phyloP scores from a whole-genome alignment of 2,329 filamentous ascomycete species.

The Epichloe hybrida region DNA sequence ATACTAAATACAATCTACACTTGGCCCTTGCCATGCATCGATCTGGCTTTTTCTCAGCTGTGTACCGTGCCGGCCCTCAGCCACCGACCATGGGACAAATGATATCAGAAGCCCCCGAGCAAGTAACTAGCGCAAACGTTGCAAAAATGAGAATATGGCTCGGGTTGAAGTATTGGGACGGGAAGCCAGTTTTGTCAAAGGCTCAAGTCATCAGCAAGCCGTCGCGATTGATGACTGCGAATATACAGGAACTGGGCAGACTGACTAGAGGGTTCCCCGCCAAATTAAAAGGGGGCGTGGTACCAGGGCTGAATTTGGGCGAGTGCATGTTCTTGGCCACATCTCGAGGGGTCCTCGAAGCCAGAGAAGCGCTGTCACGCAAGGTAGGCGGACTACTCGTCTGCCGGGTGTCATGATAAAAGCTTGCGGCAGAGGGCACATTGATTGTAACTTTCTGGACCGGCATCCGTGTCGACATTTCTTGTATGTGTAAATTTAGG shows the following conservation, averaged over 20 bases:
- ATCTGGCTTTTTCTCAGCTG: constrained; percentile 66
- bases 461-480: too few relatives aligned
- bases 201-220: constrained; percentile 60
- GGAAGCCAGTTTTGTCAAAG: constrained; percentile 60
- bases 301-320: constrained; percentile 64
- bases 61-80: constrained; percentile 55
- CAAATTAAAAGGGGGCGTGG: constrained; percentile 41
- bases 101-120: constrained; percentile 32
- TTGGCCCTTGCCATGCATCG: constrained; percentile 68
- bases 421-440: too few relatives aligned
- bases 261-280: constrained; percentile 55
- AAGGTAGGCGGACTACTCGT: constrained; percentile 69
- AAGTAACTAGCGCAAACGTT: constrained; percentile 56
- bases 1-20: constrained; percentile 66
- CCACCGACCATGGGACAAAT: constrained; percentile 36
- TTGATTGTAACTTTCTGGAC: too few relatives aligned
- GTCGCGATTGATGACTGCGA: constrained; percentile 55
- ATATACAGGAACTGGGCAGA: constrained; percentile 44
- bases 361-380: constrained; percentile 67
- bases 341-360: constrained; percentile 64
- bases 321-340: constrained; percentile 75
- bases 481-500: too few relatives aligned
- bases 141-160: constrained; percentile 70
- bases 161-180: constrained; percentile 80
- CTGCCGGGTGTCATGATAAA: constrained; percentile 46